Evolutionary conservation across 768 basidiomycete species (phyloP), one percentile per base, ranked within the genome.

Genomic region (Amanita thiersii): DNA sequence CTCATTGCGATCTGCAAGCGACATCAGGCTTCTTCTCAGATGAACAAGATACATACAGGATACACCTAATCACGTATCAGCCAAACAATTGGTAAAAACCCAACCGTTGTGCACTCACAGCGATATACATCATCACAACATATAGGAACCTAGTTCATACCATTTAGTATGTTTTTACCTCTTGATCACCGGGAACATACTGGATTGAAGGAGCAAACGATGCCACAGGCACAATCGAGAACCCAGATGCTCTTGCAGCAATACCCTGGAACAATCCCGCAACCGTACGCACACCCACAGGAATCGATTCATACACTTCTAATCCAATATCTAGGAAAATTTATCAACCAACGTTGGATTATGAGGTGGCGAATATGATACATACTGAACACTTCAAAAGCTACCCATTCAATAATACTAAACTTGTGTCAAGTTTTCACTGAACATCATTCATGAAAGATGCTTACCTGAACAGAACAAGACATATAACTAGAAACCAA

Each of bases 81-180:
- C 12, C 17, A 2, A 34, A 33, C 37, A 40, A 20, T 25, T 29
- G 14, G 11, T n/a, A 38, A 40, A 23, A 9, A 39, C 12, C 7
- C 14, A 51, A 46, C 19, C 37, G 48, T 25, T 46, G 47, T 32
- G 39, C n/a, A 60, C 72, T 55, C 49, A 77, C 65, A 23, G 73
- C 71, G 39, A 79, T 77, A 46, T 77, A 79, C 84, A 86, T 88
- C 82, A 90, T 81, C 45, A 86, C 73, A 5, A 83, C 69, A 51
- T 84, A 85, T 1, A 86, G 54, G 29, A 86, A 79, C 47, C 78
- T 79, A 37, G 8, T 14, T 20, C 12, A 20, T 35, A 35, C 17
- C 8, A 35, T 9, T 30, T 9, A 14, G 29, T 30, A 14, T 9
- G 29, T 9, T 9, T 14, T 30, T 30, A 9, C 29, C 9, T n/a